Percentiles rank a stretch among this genome's conserved stretches.
phyloP scores from a whole-genome alignment of 1,139 yeast genomes.

The Meyerozyma carpophila region DNA sequence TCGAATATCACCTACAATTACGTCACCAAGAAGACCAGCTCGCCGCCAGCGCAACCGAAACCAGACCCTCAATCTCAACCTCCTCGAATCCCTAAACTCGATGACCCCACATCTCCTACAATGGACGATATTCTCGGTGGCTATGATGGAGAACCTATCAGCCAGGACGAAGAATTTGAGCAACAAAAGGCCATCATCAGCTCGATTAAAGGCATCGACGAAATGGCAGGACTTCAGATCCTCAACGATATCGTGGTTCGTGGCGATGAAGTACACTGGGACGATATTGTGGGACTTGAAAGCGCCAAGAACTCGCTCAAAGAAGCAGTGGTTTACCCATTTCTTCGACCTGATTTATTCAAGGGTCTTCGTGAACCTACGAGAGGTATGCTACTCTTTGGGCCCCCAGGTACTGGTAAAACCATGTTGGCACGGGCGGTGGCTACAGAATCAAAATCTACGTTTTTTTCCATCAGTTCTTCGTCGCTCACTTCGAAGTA shows the following conservation, averaged over 20 bases:
- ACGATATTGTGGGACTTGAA: slow-evolving; percentile 91
- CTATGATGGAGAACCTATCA: slow-evolving; percentile 14
- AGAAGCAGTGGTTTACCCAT: slow-evolving; percentile 96
- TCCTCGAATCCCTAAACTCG: slow-evolving; percentile 5
- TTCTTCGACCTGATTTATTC: slow-evolving; percentile 87
- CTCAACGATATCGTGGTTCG: slow-evolving; percentile 86
- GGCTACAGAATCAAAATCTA: slow-evolving; percentile 92
- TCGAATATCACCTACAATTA: slow-evolving; percentile 28
- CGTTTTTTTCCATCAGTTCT: slow-evolving; percentile 89
- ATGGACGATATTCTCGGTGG: slow-evolving; percentile 26
- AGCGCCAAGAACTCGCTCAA: slow-evolving; percentile 84
- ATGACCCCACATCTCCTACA: slow-evolving; percentile 13
- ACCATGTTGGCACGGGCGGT: slow-evolving; percentile 98
- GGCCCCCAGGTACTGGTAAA: slow-evolving; percentile 98
- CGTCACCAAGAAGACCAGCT: slow-evolving; percentile 6
- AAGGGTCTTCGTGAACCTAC: slow-evolving; percentile 93
- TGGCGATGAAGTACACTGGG: slow-evolving; percentile 97
- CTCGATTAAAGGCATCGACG: slow-evolving; percentile 39
- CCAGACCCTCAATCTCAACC: slow-evolving; percentile 6
- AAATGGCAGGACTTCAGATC: slow-evolving; percentile 52
- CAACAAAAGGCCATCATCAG: slow-evolving; percentile 55
- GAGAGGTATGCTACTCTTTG: slow-evolving; percentile 90
- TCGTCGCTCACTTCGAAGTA: slow-evolving; percentile 89
- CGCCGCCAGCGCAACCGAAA: slow-evolving; percentile 3
- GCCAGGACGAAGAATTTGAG: slow-evolving; percentile 37